phyloP scores from a whole-genome alignment of 805 yeast species.

The Starmera quercuum region DNA sequence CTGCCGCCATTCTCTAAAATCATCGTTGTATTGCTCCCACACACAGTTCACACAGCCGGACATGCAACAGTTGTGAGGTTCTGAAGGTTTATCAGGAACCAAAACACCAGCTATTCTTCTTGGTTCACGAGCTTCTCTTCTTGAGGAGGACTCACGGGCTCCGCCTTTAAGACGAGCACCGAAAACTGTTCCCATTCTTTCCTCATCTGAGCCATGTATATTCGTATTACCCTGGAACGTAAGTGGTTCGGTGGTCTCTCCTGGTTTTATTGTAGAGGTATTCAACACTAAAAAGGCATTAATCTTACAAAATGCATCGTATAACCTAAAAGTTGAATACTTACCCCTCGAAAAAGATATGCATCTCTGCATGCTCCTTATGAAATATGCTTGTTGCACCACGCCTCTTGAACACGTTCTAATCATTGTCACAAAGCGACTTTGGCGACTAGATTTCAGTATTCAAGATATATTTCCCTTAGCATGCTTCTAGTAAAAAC shows the following conservation, averaged over 20 bases:
- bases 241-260: slow-evolving; percentile 3
- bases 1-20: slow-evolving; percentile 72
- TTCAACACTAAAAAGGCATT: no score
- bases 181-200: slow-evolving; percentile 41
- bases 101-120: slow-evolving; percentile 47
- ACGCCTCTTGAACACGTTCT: no score
- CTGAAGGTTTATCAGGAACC: slow-evolving; percentile 80
- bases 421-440: no score
- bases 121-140: slow-evolving; percentile 16
- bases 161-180: slow-evolving; percentile 53
- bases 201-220: slow-evolving; percentile 30
- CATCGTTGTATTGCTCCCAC: slow-evolving; percentile 90
- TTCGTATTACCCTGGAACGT: slow-evolving; percentile 24
- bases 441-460: no score
- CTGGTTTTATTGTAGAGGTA: no score
- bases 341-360: no score
- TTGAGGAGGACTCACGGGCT: slow-evolving; percentile 30
- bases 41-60: slow-evolving; percentile 96
- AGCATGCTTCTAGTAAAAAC: no score
- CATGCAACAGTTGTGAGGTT: slow-evolving; percentile 97
- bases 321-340: no score
- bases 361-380: no score
- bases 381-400: no score
- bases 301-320: no score
- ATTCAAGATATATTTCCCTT: no score